phyloP scores from a whole-genome alignment of 495 filamentous ascomycete genomes.

The Extremus antarcticus region DNA sequence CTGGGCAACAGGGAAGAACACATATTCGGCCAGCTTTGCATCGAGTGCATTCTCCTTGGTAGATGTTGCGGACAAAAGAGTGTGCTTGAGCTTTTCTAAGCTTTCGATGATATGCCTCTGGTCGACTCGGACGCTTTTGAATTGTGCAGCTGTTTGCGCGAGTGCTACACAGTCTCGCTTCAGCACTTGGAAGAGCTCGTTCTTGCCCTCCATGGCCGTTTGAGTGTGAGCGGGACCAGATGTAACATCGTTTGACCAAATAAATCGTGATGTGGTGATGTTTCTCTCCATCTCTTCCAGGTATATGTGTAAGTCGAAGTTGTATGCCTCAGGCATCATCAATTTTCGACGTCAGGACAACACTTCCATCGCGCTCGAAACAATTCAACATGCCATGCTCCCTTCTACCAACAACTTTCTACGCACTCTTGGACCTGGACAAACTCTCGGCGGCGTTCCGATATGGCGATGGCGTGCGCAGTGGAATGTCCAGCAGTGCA shows the following conservation, averaged over 20 bases:
- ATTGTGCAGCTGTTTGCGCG: slow-evolving; percentile 55
- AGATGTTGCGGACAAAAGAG: slow-evolving; percentile 8
- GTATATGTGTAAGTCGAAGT: no score
- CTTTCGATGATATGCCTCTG: slow-evolving; percentile 41
- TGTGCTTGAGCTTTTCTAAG: slow-evolving; percentile 30
- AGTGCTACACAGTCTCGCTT: slow-evolving; percentile 69
- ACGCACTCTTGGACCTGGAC: no score
- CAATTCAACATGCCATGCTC: not conserved
- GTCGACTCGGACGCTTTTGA: slow-evolving; percentile 42
- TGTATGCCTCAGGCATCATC: no score
- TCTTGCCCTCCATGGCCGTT: slow-evolving; percentile 6
- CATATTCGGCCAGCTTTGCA: slow-evolving; percentile 79
- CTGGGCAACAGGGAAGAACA: slow-evolving; percentile 85
- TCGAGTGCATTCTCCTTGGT: slow-evolving; percentile 49
- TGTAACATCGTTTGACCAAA: not conserved
- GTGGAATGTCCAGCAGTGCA: not conserved
- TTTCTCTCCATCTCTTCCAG: no score
- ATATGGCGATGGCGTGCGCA: not conserved
- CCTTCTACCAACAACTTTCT: not conserved
- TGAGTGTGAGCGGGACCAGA: not conserved
- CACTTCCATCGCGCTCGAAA: no score
- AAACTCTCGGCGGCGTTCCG: no score
- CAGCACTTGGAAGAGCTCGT: slow-evolving; percentile 39
- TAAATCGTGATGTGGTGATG: no score
- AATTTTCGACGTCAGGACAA: not conserved